phyloP scores from a whole-genome alignment of 352 stramenopile species.

The Phytophthora megakarya region DNA sequence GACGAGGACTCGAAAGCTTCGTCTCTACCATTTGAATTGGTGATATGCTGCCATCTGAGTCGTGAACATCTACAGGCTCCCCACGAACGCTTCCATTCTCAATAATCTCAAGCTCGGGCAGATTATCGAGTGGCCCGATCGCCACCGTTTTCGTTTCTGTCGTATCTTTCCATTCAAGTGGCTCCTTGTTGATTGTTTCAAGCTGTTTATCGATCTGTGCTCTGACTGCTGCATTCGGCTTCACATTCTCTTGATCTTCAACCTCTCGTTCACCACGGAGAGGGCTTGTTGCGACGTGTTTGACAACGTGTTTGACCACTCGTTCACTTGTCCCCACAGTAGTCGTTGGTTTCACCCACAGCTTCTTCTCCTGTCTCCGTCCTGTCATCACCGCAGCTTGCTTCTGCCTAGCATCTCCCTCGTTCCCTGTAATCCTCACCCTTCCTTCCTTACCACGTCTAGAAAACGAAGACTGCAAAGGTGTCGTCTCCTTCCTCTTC shows the following conservation, averaged over 20 bases:
- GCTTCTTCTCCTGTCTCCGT: neutral
- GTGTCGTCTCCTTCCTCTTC: constrained; percentile 29
- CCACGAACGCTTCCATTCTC: neutral
- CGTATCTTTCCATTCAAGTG: neutral
- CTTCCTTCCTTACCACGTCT: neutral
- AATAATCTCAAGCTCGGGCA: neutral
- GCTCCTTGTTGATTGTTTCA: neutral
- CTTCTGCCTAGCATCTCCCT: neutral
- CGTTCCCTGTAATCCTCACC: neutral
- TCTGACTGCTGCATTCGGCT: constrained; percentile 5
- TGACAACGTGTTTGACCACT: constrained; percentile 1
- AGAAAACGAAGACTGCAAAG: neutral
- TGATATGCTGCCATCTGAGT: neutral
- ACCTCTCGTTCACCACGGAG: neutral
- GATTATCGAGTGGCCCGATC: neutral
- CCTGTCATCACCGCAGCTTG: neutral
- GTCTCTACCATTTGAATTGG: neutral
- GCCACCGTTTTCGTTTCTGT: neutral
- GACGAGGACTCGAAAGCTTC: neutral
- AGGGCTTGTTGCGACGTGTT: constrained; percentile 19
- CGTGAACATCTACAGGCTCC: neutral
- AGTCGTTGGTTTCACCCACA: constrained; percentile 12
- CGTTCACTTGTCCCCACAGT: neutral
- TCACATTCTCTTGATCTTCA: constrained; percentile 23
- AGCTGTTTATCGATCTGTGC: neutral